Evolutionary conservation across 257 asterid species (phyloP), one percentile per base, ranked within the genome.

Genomic region (Solanum chilense): DNA sequence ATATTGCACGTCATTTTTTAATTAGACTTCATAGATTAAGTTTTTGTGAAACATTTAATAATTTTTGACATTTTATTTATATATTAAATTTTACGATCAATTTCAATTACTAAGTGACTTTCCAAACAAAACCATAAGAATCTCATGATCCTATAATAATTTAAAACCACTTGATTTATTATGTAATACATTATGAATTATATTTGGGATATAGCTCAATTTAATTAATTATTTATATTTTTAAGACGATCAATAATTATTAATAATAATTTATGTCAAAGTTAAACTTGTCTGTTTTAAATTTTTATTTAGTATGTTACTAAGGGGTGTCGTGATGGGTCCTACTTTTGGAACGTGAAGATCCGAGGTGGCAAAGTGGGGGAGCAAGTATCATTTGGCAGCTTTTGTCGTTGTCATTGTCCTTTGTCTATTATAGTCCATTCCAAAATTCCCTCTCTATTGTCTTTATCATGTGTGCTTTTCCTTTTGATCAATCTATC

Each of bases 401-500:
- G 90, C 84, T 92, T 90, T 89, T 84, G 80, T 84, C 86, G 37
- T 58, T 39, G 56, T 84, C 60, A 84, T 71, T 71, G 77, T 84
- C 77, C 77, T 69, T 64, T 37, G 58, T 64, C 70, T 23, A 89
- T 91, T 89, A 31, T 29, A 75, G 45, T 44, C 7, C 56, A 85
- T 84, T 62, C 76, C 88, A 73, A 27, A 11, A 35, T 86, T 73
- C 88, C 69, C 37, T 37, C 39, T 18, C 62, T 52, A 16, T 52
- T 18, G 25, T 56, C 64, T 56, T n/a, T 58, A 76, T 35, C 90
- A 80, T 88, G 89, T 80, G 68, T 80, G 85, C 93, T 89, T 93
- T 52, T 90, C 97, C 93, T 93, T 94, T 94, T 85, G 92, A 89
- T 93, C 93, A 92, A 93, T 93, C 94, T 85, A 93, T 93, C 95